Percentiles rank a stretch among this genome's conserved stretches.
Conservation (phyloP, 2,329 filamentous ascomycete genomes). For the Gaeumannomyces sp. region DNA sequence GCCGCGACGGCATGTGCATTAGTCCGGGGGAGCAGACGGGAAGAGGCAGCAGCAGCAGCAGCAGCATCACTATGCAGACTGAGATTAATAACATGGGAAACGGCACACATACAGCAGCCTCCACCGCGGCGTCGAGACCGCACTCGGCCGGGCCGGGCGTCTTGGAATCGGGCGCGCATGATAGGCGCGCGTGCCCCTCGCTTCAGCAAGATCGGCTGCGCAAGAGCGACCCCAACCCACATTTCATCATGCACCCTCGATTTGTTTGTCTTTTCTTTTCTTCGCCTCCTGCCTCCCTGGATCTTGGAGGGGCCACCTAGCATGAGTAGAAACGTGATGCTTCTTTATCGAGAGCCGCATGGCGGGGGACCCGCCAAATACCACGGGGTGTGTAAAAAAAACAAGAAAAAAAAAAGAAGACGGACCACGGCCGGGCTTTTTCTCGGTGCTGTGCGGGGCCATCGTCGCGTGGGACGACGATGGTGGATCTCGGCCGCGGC, state of each 20-base stretch:
- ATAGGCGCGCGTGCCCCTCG: background rate
- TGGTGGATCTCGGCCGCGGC: background rate
- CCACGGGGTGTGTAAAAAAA: no score
- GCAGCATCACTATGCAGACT: background rate
- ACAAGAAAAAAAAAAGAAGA: no score
- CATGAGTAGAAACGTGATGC: no score
- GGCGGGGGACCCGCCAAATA: no score
- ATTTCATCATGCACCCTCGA: background rate
- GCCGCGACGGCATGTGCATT: background rate
- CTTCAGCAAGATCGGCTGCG: background rate
- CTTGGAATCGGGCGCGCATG: background rate
- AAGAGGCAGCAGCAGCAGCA: background rate
- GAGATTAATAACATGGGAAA: no score
- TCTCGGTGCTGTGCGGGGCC: background rate
- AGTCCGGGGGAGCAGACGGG: background rate
- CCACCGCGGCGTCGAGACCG: no score
- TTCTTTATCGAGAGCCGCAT: no score
- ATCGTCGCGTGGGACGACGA: background rate
- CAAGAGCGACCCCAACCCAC: background rate
- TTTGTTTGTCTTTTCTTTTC: background rate
- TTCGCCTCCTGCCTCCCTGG: background rate
- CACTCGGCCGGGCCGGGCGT: no score
- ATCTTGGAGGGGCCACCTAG: background rate
- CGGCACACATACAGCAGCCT: background rate
- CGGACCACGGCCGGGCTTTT: background rate